Conservation (phyloP, 305 asterid genomes). For the Fraxinus angustifolia region DNA sequence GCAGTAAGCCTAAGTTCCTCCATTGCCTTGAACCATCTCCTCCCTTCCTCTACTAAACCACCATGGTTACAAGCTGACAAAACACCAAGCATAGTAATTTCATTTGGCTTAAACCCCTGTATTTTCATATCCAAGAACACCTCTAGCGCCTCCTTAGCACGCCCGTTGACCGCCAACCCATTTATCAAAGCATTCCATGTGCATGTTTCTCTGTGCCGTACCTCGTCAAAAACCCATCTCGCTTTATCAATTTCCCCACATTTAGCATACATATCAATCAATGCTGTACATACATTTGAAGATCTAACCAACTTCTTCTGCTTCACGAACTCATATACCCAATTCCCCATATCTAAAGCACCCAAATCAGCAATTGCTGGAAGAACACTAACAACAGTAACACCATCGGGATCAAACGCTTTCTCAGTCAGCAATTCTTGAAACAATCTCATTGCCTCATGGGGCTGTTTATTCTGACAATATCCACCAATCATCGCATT, state of each 20-base stretch:
- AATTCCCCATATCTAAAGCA: conserved; percentile 70
- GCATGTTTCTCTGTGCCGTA: conserved; percentile 44
- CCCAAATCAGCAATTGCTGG: conserved; percentile 92
- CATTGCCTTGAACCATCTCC: conserved; percentile 64
- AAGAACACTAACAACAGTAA: conserved; percentile 67
- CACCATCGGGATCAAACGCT: conserved; percentile 55
- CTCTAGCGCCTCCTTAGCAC: conserved; percentile 63
- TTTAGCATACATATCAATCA: conserved; percentile 85
- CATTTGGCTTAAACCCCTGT: conserved; percentile 50
- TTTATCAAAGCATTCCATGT: conserved; percentile 88
- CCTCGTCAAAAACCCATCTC: conserved; percentile 49
- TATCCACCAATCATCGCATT: conserved; percentile 86
- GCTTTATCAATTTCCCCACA: conserved; percentile 75
- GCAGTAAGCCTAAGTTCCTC: conserved; percentile 51
- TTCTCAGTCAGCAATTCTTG: conserved; percentile 44
- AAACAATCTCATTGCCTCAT: conserved; percentile 61
- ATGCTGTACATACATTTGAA: conserved; percentile 70
- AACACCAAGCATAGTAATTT: conserved; percentile 73
- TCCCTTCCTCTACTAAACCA: conserved; percentile 89
- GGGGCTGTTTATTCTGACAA: conserved; percentile 53
- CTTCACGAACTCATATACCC: conserved; percentile 60
- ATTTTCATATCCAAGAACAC: conserved; percentile 56
- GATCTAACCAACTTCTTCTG: conserved; percentile 56
- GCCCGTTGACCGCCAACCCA: conserved; percentile 83
- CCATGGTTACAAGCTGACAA: conserved; percentile 90